A percentile compares a stretch with the other conserved stretches of the same genome.
Conservation (phyloP, 2,329 filamentous ascomycete species). For the Scolecobasidium constrictum region DNA sequence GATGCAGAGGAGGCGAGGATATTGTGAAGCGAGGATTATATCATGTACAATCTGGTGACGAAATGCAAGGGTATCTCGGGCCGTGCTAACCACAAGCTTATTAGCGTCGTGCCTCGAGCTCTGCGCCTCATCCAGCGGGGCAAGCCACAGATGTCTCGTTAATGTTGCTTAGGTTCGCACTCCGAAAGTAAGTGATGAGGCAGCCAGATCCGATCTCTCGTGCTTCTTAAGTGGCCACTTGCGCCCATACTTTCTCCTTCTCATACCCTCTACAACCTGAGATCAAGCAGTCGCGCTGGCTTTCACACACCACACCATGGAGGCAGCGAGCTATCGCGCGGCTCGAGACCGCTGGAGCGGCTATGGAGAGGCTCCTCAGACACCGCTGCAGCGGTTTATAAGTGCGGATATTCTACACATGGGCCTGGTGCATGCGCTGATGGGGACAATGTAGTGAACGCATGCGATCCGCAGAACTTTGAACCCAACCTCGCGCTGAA, state of each 20-base stretch:
- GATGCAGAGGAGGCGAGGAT: too few relatives aligned
- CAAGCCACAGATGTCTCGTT: too few relatives aligned
- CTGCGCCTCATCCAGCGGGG: too few relatives aligned
- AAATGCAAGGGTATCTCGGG: too few relatives aligned
- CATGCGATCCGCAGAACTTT: conserved; percentile 94
- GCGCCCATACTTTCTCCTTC: background rate
- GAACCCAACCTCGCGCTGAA: conserved; percentile 95
- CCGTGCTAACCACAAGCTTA: too few relatives aligned
- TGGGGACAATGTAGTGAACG: conserved; percentile 67
- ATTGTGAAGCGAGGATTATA: too few relatives aligned
- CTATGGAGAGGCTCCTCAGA: conserved; percentile 65
- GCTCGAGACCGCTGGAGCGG: conserved; percentile 87
- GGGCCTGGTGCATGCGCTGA: background rate
- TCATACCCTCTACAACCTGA: conserved; percentile 21
- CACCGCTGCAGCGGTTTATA: conserved; percentile 89
- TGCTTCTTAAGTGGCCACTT: background rate
- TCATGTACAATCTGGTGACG: too few relatives aligned
- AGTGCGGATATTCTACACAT: conserved; percentile 32
- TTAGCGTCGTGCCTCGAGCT: too few relatives aligned
- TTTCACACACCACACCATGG: too few relatives aligned
- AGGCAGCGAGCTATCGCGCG: conserved; percentile 89
- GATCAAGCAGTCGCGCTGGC: too few relatives aligned
- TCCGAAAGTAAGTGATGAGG: background rate
- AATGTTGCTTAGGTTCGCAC: too few relatives aligned
- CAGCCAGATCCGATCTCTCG: conserved; percentile 16